Base-by-base conservation (phyloP, 1,284 basidiomycete genomes). In the Naganishia liquefaciens region DNA sequence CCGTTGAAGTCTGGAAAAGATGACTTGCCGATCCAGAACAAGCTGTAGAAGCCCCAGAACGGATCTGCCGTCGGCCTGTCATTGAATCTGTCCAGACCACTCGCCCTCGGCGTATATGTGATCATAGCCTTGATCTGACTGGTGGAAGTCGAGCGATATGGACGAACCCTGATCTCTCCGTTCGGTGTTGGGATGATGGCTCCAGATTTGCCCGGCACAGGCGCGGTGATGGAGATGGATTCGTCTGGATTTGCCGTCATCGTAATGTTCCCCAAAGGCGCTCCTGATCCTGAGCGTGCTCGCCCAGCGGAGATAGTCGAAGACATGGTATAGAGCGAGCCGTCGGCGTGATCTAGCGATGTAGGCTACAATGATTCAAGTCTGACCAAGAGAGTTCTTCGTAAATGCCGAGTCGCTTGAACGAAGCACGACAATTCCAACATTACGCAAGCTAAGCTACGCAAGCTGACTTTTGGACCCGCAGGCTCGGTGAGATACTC, bases 31-130 rank as follows among this genome's bases (percentile, higher is more conserved):
- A 83, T 80, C 83, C 93, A 96, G 80, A 96, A 96, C 61, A 97
- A 84, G 1, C 88, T 85, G 79, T 93, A 96, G 82, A 96, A 96
- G 0, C 93, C 93, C 70, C 93, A 84, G 76, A 97, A 95, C 75
- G 93, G 87, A 78, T 97, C 93, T 10, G 84, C 79, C 44, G 85
- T 85, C 19, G 87, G 88, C 15, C 78, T 77, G 70, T 85, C 84
- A 74, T 95, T 93, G 65, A 83, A 82, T 50, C 86, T 88, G 78
- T 97, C 93, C 73, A 97, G 91, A 61, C 83, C 83, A 3, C 90
- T 92, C 64, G 87, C 85, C 62, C 93, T 84, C 5, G 93, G 91
- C 0, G 87, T 84, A 77, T 96, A 96, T 27, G 87, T 87, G 71
- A 94, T 82, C 68, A 91, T 80, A 0, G 90, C 88, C 64, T 77